Evolutionary conservation across 805 yeast species (phyloP), one percentile per base, ranked within the genome.

Genomic region (Ogataea polymorpha): DNA sequence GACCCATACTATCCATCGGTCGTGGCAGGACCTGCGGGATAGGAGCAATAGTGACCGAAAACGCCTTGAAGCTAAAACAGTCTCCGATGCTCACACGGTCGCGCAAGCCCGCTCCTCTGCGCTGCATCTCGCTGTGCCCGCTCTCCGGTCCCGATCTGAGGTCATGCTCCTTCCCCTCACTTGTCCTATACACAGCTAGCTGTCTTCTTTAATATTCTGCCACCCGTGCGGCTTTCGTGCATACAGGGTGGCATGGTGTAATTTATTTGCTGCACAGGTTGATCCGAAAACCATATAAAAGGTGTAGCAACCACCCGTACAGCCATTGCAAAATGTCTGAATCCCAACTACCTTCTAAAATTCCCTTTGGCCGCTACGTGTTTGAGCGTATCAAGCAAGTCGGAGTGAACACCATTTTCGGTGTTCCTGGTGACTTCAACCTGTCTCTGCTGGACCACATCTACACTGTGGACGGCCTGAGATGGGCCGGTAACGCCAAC

Each of bases 401-500:
- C 39, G 75, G 77, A 44, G 80, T 83, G 50, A 72, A 76, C 54
- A 80, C 90, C 55, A 71, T 84, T 59, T 84, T 83, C 57, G 91
- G 91, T 58, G 75, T 84, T 41, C 91, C 91, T 46, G 90, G 90
- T 56, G 91, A 84, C 65, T 83, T 82, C 77, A 84, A 83, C 72
- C 71, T 82, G 61, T 68, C 86, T 14, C 66, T 84, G 39, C 68
- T 84, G 48, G 90, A 84, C 59, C 79, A 83, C 59, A 72, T 84
- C 56, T 80, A 82, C 62, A 86, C 81, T 56, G 86, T 82, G 37
- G 79, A 76, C 25, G 86, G 85, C 32, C 59, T 86, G 66, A 75
- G 84, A 70, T 86, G 95, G 96, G 89, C 86, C 37, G 96, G 95
- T 57, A 86, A 86, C 64, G 86, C 93, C 61, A 86, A 87, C 67